Evolutionary conservation across 2,329 filamentous ascomycete species (phyloP).

Genomic region (Aspergillus latus): DNA sequence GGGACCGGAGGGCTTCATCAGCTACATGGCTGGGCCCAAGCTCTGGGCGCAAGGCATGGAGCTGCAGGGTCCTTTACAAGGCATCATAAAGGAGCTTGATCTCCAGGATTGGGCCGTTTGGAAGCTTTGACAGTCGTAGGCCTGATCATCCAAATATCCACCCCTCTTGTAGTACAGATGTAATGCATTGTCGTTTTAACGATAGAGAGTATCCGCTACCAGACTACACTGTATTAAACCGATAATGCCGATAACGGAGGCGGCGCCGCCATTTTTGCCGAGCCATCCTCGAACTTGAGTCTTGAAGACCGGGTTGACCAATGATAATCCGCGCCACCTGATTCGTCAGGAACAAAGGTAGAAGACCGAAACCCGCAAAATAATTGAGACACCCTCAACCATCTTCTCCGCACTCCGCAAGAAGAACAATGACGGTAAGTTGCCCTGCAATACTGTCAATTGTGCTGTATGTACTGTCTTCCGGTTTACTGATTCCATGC

Average conservation of each 20-base stretch:
- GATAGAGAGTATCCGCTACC: no score
- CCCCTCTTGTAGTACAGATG: slow-evolving; percentile 1
- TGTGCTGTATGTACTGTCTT: not conserved
- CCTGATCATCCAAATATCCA: not conserved
- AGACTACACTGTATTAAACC: no score
- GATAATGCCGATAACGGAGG: slow-evolving; percentile 19
- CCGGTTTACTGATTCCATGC: slow-evolving; percentile 8
- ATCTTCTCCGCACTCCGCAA: slow-evolving; percentile 10
- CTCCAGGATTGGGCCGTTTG: slow-evolving; percentile 58
- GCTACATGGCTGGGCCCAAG: slow-evolving; percentile 76
- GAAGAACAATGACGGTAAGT: slow-evolving; percentile 19
- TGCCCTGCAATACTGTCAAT: not conserved
- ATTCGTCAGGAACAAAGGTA: slow-evolving; percentile 18
- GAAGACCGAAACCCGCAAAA: not conserved
- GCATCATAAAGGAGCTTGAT: slow-evolving; percentile 63
- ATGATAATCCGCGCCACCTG: slow-evolving; percentile 17
- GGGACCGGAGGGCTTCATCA: slow-evolving; percentile 86
- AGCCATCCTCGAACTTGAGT: slow-evolving; percentile 4
- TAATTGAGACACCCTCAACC: not conserved
- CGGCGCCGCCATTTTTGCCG: slow-evolving; percentile 3
- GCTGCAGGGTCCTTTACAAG: slow-evolving; percentile 71
- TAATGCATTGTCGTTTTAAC: not conserved
- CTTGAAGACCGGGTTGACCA: not conserved
- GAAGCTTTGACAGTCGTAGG: slow-evolving; percentile 50
- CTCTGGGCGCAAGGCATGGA: slow-evolving; percentile 71